phyloP scores from a whole-genome alignment of 371 early-diverging fungal genomes.

The Syncephalastrum racemosum region DNA sequence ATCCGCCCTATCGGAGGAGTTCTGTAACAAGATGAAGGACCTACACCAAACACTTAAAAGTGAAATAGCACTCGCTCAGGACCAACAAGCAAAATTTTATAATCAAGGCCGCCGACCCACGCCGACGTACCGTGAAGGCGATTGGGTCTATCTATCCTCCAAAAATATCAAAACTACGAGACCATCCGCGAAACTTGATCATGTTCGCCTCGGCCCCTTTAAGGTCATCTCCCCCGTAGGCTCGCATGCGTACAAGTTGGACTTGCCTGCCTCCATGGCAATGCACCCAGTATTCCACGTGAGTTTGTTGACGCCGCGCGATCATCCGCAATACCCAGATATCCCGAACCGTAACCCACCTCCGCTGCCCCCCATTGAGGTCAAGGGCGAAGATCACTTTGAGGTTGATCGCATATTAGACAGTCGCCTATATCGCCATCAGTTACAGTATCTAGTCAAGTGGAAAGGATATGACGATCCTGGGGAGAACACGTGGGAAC shows the following conservation, averaged over 20 bases:
- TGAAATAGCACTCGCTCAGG: slow-evolving; percentile 12
- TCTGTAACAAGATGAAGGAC: no score
- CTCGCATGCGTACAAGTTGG: slow-evolving; percentile 19
- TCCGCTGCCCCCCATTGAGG: slow-evolving; percentile 22
- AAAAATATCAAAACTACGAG: slow-evolving; percentile 20
- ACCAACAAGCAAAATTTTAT: slow-evolving; percentile 10
- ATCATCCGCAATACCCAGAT: slow-evolving; percentile 4
- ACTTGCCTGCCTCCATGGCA: slow-evolving; percentile 24
- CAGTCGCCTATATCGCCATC: slow-evolving; percentile 4
- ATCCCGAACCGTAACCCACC: slow-evolving; percentile 18
- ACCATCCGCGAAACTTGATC: slow-evolving; percentile 25
- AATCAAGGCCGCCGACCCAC: slow-evolving; percentile 13
- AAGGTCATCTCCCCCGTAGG: slow-evolving; percentile 18
- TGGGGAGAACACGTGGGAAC: slow-evolving; percentile 25
- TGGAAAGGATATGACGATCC: no score
- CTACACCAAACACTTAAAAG: slow-evolving; percentile 7
- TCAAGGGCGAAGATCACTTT: slow-evolving; percentile 31
- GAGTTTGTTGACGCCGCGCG: slow-evolving; percentile 24
- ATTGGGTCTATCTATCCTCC: slow-evolving; percentile 26
- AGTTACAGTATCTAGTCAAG: slow-evolving; percentile 31
- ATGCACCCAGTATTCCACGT: no score
- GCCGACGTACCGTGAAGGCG: slow-evolving; percentile 20
- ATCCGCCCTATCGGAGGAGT: no score
- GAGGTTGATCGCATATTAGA: slow-evolving; percentile 35
- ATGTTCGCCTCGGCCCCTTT: slow-evolving; percentile 28